Base-by-base conservation (phyloP, 257 asterid genomes). In the Solanum pennellii region DNA sequence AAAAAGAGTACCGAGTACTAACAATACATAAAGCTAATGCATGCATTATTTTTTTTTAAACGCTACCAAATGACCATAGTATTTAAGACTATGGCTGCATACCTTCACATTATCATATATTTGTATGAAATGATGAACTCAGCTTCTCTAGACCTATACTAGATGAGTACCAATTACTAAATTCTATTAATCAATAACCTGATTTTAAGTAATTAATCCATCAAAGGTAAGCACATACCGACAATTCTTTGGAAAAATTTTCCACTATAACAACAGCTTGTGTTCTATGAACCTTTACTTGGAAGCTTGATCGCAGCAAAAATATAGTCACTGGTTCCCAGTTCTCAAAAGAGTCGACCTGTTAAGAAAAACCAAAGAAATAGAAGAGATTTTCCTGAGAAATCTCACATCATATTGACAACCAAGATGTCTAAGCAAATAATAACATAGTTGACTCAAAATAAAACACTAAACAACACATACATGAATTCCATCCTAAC, bases 241-340 rank as follows among this genome's bases (percentile, higher is more conserved):
- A 92, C 84, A 97, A 91, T 45, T 94, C 99, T 88, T 93, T 93
- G 52, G 99, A 90, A 86, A 92, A 94, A 68, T 90, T 93, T 91
- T 97, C 99, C 10, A 91, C 92, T 92, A 94, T 92, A 56, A 91
- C 90, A 86, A 89, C 86, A 29, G 88, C 97, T 90, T 94, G 96
- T 31, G 92, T 92, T 80, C 90, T 92, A 83, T 94, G 94, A 87
- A 94, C 96, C 91, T 92, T 93, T 86, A 96, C 95, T 92, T 92
- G 98, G 93, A 93, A 96, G 86, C 96, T 94, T 45, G 96, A 92
- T 82, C 94, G 92, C 87, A 93, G 90, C 91, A 97, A 88, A 88
- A 88, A 82, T 66, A 97, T 76, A 69, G 94, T 96, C 69, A 96
- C 91, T 11, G 90, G 94, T 93, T 95, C 99, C 99, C 99, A 97